These are phyloP conservation scores for Castanea crenata DNA, from an alignment of 306 rosid genomes.

Conservation along the genomic window DNA sequence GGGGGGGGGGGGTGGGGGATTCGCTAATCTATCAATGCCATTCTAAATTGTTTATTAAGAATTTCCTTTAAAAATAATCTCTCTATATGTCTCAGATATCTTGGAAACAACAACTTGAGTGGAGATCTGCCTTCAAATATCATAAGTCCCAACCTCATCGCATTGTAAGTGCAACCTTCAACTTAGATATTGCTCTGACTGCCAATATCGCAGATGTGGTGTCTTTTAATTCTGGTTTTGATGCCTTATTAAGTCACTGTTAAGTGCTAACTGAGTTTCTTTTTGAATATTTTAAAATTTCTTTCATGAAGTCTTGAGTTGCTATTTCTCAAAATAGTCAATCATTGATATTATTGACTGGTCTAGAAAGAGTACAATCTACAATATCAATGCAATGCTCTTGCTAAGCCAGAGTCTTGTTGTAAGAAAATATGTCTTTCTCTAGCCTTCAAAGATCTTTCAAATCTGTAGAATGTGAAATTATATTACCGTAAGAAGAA, in stretches of 20 bases:
- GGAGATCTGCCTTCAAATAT: constrained; percentile 30
- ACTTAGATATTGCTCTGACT: neutral
- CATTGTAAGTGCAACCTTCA: constrained; percentile 34
- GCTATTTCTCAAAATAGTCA: neutral
- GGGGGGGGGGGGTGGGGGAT: too few species aligned
- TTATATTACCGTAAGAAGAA: neutral
- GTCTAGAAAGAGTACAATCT: neutral
- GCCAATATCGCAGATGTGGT: neutral
- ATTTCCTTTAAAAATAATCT: neutral
- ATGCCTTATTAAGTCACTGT: neutral
- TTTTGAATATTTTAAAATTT: neutral
- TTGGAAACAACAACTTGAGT: constrained; percentile 34
- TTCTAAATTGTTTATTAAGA: neutral
- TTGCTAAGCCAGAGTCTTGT: neutral
- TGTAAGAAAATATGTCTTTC: neutral
- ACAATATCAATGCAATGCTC: neutral
- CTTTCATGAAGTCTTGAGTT: neutral
- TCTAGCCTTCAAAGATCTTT: neutral
- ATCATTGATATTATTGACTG: neutral
- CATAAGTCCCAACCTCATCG: constrained; percentile 22
- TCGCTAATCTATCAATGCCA: neutral
- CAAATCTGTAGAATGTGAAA: neutral
- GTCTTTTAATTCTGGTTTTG: neutral
- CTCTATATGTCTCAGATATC: constrained; percentile 24
- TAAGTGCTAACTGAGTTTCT: neutral